Conservation (phyloP, 2,329 filamentous ascomycete species). For the Diaporthe ampelina region DNA sequence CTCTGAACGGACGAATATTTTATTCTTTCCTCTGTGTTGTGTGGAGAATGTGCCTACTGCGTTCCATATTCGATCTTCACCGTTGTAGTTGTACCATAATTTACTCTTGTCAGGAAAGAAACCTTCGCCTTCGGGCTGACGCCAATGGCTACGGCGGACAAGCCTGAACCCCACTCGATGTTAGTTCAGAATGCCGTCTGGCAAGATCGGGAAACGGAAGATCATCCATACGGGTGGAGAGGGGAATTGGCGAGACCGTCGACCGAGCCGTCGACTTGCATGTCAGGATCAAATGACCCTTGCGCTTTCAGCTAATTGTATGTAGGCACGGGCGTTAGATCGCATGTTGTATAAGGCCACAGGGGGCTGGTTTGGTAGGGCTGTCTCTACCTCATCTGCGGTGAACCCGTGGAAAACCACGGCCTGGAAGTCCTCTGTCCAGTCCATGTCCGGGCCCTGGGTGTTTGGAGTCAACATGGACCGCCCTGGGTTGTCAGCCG, state of each 20-base stretch:
- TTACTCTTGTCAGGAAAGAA: rapidly evolving
- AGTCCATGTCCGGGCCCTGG: not conserved
- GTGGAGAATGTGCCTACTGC: not conserved
- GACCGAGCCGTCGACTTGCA: not conserved
- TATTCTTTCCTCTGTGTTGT: rapidly evolving
- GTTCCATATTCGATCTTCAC: slow-evolving; percentile 3
- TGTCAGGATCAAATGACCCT: slow-evolving; percentile 8
- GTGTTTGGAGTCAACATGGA: slow-evolving; percentile 16
- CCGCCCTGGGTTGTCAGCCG: not conserved
- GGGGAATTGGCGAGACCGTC: not conserved
- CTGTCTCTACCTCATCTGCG: not conserved
- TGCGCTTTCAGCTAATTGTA: not conserved
- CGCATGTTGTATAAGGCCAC: too few relatives aligned
- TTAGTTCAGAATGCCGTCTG: too few relatives aligned
- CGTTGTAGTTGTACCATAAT: not conserved
- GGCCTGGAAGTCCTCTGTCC: slow-evolving; percentile 17
- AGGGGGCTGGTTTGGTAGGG: too few relatives aligned
- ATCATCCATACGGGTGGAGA: slow-evolving; percentile 6
- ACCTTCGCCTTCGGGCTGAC: not conserved
- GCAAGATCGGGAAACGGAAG: too few relatives aligned
- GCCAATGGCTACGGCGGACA: not conserved
- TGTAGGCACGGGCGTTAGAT: not conserved
- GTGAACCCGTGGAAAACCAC: slow-evolving; percentile 4
- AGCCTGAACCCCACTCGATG: not conserved
- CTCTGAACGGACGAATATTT: too few relatives aligned